Base-by-base conservation (phyloP, 2,329 filamentous ascomycete species). In the Volutella citrinella region DNA sequence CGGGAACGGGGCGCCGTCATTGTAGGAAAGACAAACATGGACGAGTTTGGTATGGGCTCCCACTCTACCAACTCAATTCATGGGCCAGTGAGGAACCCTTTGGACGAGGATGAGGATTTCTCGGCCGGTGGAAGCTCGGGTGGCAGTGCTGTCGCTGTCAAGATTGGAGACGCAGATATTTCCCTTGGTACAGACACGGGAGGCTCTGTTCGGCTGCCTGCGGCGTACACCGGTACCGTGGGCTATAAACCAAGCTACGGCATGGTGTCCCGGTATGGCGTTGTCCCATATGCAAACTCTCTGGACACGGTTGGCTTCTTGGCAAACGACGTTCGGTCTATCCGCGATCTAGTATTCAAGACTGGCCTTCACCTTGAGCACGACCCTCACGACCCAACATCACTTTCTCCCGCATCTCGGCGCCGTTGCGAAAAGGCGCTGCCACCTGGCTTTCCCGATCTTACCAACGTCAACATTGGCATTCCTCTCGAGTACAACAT, bases 11-110 rank as follows among this genome's bases (percentile, higher is more conserved):
- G 83, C 25, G 80, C 78, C 6, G 59, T 74, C 6, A 59, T 91
- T 3, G 71, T 81, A 3, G 84, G 84, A 7, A 95, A 95, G 62
- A 90, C 88, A 3, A 95, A 95, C 57, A 80, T 97, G 70, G 93
- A 97, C 63, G 93, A 95, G 57, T 95, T 95, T 57, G 89, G 90
- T 18, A 95, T 95, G 90, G 89, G 89, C 3, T 94, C 88, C 8
- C 83, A 95, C 50, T 90, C 87, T 3, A 66, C 67, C 32, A 80
- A 82, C 51, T 89, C 87, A 1, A 64, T 70, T 34, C 79, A 82
- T 49, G 86, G 85, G 3, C 58, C 77, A 2, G 84, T 91, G 5
- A 66, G 59, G 32, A 80, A 75, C 42, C 67, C 64, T 7, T 60
- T 67, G 32, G 65, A 54, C 2, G 39, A 51, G 26, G 57, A 55